Base-by-base conservation (phyloP, 345 rosid genomes). In the Eucalyptus albens region DNA sequence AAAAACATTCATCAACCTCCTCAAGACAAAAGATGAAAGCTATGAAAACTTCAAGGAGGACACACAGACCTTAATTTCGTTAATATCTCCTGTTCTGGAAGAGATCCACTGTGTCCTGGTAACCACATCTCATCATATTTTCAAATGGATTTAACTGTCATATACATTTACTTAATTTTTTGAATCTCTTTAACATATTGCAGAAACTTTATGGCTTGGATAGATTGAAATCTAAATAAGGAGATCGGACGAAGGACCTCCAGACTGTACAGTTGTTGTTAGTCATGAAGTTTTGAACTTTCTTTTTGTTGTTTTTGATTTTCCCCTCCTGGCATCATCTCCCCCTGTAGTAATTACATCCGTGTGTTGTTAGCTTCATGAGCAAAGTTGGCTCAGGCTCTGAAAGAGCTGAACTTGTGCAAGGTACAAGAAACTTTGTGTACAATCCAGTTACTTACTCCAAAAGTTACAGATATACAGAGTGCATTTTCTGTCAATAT, bases 31-130 rank as follows among this genome's bases (percentile, higher is more conserved):
- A 91, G 96, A 95, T 60, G 96, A 94, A 86, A 92, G 83, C 60
- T 77, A 45, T 24, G 96, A 95, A 60, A 90, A 80, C 88, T 90
- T 96, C 37, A 92, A 91, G 55, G 98, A 93, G 91, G 98, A 96
- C 50, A 91, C 94, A 87, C 94, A 93, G 88, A 90, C 95, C 26
- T 92, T 96, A 86, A 90, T 93, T 89, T 93, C 95, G 26, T 91
- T 95, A 50, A 92, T 95, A 21, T 82, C 86, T 77, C 96, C 99
- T 86, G 81, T 94, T 88, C 94, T 97, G 44, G 93, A 94, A 91
- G 96, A 96, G 15, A 93, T 94, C 42, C 97, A 94, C 91, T 88
- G 94, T 33, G 88, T 93, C 91, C 92, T 96, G 97, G 99, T 96
- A 88, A 93, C 9, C 53, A 83, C 55, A 56, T 50, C 7, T 87